Base-by-base conservation (phyloP, 2,329 filamentous ascomycete species). In the Talaromyces sp. region DNA sequence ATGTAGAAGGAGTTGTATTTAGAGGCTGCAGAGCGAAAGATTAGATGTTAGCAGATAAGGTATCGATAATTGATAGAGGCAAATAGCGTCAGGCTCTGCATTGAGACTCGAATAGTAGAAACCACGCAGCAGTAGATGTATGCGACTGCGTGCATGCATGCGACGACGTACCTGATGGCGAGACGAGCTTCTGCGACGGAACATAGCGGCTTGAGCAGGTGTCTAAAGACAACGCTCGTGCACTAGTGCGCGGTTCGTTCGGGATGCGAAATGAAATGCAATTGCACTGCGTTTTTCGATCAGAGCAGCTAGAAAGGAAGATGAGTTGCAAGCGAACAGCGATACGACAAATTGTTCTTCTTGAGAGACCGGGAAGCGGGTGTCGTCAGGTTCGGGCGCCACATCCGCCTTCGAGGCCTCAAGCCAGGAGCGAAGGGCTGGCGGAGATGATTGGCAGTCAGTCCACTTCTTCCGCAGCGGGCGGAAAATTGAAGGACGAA, bases 1-100 rank as follows among this genome's bases (percentile, higher is more conserved):
- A 89, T 64, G 90, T 89, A 60, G 87, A 87, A 64, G 88, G 88
- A 65, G 86, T 82, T 68, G 84, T 82, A 66, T 85, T 89, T 67
- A 88, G 80, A 69, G 87, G 86, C 88, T 39, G 19, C 24, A 54
- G 59, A 66, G 64, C 43, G n/a, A 41, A 41, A 41, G 52, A 50
- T 63, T 67, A 64, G 58, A 66, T 59, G 66, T 66, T 59, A 63
- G 47, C 60, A 54, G 35, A 43, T 52, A 60, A 60, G 39, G 31
- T 52, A 60, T 60, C 54, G 56, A 60, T 54, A 60, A 31, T 57
- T 24, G 64, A 62, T 63, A 62, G 52, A 62, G 16, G 56, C 33
- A 16, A 39, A 56, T 62, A 45, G 47, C 35, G 19, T 22, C 45
- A 47, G 59, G 16, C 43, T 49, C 13, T 33, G 39, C 52, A 49